Base-by-base conservation (phyloP, 208 protist genomes). In the Wallacemonas sp. region DNA sequence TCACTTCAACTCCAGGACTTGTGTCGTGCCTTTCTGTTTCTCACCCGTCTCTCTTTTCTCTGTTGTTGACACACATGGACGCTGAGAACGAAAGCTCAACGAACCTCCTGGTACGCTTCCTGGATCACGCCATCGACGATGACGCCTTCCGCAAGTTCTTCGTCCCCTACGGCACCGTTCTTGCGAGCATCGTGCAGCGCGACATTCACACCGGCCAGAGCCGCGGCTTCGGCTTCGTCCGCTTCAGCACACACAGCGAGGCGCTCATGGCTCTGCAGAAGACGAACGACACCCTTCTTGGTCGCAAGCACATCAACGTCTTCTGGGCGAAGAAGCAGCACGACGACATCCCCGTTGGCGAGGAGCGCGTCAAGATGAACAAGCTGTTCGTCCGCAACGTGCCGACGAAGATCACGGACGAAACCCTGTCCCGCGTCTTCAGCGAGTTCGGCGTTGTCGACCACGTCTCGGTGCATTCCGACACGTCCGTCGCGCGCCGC, bases 371-470 rank as follows among this genome's bases (percentile, higher is more conserved):
- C 21, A 66, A 29, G 41, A 68, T 83, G 67, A 69, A 80, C 63
- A 81, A 86, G 54, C 76, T 82, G 11, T 86, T 86, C 38, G 30
- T 83, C 43, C 80, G 80, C 66, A 86, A 86, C 64, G 66, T 86
- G 24, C 80, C 80, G 34, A 9, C 70, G 36, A 63, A 70, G 47
- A 62, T 75, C 30, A 74, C 64, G 19, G 61, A 60, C 17, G 65
- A 34, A 24, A 38, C 61, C 0, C 61, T 86, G 12, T 30, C 27
- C 6, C n/a, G 33, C 12, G 27, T 68, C 8, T 69, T 78, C 32
- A 24, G 12, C 0, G n/a, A 19, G 5, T 75, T 46, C 48, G 80
- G 80, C 29, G 48, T 33, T 0, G 76, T 86, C 21, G 9, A n/a
- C 21, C 24, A 46, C 26, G 76, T 80, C 32, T 68, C 43, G 21